Base-by-base conservation (phyloP, 192 early-diverging fungal species). In the Rhizoclosmatium sp. region DNA sequence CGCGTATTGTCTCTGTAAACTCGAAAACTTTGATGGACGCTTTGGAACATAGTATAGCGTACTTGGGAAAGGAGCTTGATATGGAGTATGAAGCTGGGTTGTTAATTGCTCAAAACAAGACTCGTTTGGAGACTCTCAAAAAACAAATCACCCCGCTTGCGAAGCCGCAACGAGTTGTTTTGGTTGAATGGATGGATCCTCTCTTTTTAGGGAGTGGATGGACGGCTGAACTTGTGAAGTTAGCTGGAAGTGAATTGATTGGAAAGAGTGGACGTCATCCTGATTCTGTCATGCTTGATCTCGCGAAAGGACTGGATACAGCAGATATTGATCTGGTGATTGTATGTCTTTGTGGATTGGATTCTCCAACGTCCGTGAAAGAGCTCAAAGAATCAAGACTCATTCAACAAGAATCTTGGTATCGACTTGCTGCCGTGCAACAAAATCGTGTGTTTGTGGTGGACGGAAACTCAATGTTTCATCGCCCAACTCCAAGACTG, bases 101-200 rank as follows among this genome's bases (percentile, higher is more conserved):
- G 21, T 56, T 71, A 23, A 40, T 71, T n/a, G 49, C 47, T 2
- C 14, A 71, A 45, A 71, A 46, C n/a, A 14, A 12, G 23, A 23
- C 2, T 4, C 69, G 69, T 7, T 41, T 71, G 12, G 58, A 78
- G 7, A 23, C 21, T 12, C 45, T 71, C 7, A 68, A 46, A 47
- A 45, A 14, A 47, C 14, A 19, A 3, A 21, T 40, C 19, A 71
- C 69, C 5, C 60, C 60, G 7, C 60, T 62, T 21, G 10, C 60
- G 21, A 5, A 19, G 7, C 9, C 14, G 7, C 60, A 7, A 9
- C 69, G 69, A 42, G 83, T 85, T 4, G 56, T 61, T 46, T 69
- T 76, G 46, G 40, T 82, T 45, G 83, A 85, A 56, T 85, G 83
- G 83, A 65, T 81, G 58, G 79, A 82, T 49, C 83, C 83, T 51